Percentiles rank a stretch among this genome's conserved stretches.
Evolutionary conservation across 768 basidiomycete genomes (phyloP).

Genomic region (Coprinopsis marcescibilis): DNA sequence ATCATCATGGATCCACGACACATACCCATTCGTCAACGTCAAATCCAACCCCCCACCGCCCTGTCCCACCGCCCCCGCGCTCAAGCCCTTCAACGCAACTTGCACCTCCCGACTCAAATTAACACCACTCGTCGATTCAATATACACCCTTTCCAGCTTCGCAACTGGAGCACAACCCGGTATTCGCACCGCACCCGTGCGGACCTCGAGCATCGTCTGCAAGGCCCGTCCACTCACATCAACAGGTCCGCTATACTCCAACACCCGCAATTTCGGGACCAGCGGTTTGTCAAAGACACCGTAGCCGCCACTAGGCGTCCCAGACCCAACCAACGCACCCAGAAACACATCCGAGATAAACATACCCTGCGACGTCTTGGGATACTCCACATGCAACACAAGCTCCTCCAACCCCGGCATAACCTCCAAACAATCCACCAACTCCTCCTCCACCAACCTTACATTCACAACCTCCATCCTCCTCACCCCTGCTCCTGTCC

Average conservation of each 20-base stretch:
- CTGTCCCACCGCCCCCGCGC: too few relatives aligned
- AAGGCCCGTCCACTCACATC: neutral
- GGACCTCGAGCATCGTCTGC: neutral
- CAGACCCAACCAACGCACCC: neutral
- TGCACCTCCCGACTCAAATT: neutral
- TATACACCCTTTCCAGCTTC: neutral
- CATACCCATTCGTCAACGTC: neutral
- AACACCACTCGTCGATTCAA: neutral
- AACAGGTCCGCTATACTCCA: conserved; percentile 3
- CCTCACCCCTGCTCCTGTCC: too few relatives aligned
- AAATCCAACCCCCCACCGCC: neutral
- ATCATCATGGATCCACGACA: conserved; percentile 2
- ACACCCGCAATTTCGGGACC: neutral
- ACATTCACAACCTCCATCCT: neutral
- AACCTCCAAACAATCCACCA: conserved; percentile 1
- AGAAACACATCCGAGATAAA: conserved; percentile 1
- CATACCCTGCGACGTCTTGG: neutral
- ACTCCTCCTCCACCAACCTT: neutral
- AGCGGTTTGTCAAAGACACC: conserved; percentile 2
- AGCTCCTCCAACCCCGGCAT: neutral
- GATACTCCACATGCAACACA: conserved; percentile 2
- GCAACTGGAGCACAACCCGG: neutral
- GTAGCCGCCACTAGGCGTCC: too few relatives aligned
- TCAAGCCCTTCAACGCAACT: neutral
- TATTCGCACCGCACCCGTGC: too few relatives aligned